Evolutionary conservation across 2,329 filamentous ascomycete genomes (phyloP), one percentile per base, ranked within the genome.

Genomic region (Colletotrichum plurivorum): DNA sequence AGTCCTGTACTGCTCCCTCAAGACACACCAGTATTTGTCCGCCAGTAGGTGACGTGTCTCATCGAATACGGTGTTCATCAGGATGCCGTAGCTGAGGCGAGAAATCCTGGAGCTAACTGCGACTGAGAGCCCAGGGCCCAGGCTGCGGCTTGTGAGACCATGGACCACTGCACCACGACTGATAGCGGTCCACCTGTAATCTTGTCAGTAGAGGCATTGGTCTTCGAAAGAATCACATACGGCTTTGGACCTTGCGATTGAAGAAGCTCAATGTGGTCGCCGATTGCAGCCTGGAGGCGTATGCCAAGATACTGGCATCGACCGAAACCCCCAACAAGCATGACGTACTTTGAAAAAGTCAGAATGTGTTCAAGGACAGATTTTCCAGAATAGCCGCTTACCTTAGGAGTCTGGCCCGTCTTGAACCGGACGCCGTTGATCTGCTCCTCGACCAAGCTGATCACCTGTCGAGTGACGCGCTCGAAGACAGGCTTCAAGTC

Each of bases 241-340:
- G 81, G 80, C 3, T 74, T 76, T 1, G 62, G 71, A 0, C 77
- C 76, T 0, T 67, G 58, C 0, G 74, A 69, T 1, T 82, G 81
- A 0, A 83, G 65, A 1, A 84, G 58, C 0, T 73, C 73, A 1
- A 62, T 70, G 8, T 7, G 45, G 0, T 75, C 25, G 0, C 45
- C 45, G 5, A 61, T 8, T 2, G 4, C 3, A 0, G 39, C 18
- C 0, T 69, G 64, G 0, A 84, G 57, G 0, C 63, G 62, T 2
- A 68, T 49, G 12, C 67, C 71, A 0, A 84, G 64, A 5, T 78
- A 81, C 0, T 55, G 39, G 15, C 74, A 78, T 2, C 77, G 71
- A 0, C 82, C 82, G 5, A 84, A 79, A 0, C 82, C 82, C 0
- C 82, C 82, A 0, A 80, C 81, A 0, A 84, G 74, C 1, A 83